Evolutionary conservation across 805 yeast genomes (phyloP).

Genomic region (Candida palmyrensis): DNA sequence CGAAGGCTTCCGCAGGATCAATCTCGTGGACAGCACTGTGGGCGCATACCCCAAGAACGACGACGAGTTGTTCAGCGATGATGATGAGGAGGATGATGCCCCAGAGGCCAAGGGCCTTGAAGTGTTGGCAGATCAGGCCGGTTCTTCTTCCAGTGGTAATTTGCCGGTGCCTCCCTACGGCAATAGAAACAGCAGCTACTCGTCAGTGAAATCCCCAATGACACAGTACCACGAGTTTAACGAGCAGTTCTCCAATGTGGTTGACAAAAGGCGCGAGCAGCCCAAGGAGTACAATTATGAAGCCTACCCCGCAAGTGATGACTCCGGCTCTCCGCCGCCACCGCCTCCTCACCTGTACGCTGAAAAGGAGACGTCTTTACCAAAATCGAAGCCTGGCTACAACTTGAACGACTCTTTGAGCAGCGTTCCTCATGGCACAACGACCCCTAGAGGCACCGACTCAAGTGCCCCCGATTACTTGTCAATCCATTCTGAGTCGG

Average conservation of each 20-base stretch:
- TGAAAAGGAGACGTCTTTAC: conserved; percentile 3
- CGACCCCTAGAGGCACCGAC: conserved; percentile 10
- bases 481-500: conserved; percentile 24
- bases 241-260: conserved; percentile 28
- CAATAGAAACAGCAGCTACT: conserved; percentile 27
- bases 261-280: conserved; percentile 8
- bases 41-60: conserved; percentile 33
- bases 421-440: conserved; percentile 14
- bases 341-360: conserved; percentile 8
- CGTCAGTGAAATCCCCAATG: conserved; percentile 38
- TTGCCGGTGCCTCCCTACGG: conserved; percentile 22
- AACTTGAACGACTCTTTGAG: too few relatives aligned
- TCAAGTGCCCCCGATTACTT: conserved; percentile 8
- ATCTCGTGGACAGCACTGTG: conserved; percentile 18
- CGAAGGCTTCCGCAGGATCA: conserved; percentile 21
- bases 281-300: conserved; percentile 8
- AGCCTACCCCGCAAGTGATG: conserved; percentile 2
- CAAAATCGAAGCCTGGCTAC: conserved; percentile 11
- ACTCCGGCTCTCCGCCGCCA: conserved; percentile 16
- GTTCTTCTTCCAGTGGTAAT: conserved; percentile 4
- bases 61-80: conserved; percentile 32
- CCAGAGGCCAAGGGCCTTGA: conserved; percentile 20
- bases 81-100: conserved; percentile 18
- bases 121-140: conserved; percentile 6
- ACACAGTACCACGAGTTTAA: conserved; percentile 40